A percentile compares a stretch with the other conserved stretches of the same genome.
Evolutionary conservation across 108 stramenopile genomes (phyloP).

Genomic region (Skeletonema costatum): DNA sequence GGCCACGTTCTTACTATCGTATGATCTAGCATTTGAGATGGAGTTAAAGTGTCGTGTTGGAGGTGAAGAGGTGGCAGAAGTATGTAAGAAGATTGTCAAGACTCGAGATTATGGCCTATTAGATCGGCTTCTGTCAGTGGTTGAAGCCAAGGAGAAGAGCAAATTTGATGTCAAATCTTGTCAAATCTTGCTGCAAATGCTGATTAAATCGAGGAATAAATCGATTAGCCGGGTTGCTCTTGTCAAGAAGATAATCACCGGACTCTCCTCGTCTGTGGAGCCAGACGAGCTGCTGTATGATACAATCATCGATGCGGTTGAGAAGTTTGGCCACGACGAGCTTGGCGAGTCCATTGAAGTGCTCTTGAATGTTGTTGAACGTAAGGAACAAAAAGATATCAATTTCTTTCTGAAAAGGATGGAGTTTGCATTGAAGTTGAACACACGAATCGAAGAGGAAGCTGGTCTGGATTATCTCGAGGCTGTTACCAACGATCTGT

Average conservation of each 20-base stretch:
- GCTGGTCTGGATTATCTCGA: no score
- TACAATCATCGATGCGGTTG: neutral
- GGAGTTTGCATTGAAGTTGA: slow-evolving; percentile 8
- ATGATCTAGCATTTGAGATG: neutral
- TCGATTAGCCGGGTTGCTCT: neutral
- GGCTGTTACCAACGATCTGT: no score
- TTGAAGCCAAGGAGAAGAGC: neutral
- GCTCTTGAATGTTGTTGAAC: neutral
- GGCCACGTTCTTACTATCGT: neutral
- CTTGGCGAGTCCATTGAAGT: neutral
- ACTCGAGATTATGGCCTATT: neutral
- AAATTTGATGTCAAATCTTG: neutral
- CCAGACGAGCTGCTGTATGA: neutral
- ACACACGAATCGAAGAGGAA: neutral
- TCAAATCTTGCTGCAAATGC: neutral
- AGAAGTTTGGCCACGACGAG: neutral
- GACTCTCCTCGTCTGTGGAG: neutral
- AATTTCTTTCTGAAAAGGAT: neutral
- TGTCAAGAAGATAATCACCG: slow-evolving; percentile 3
- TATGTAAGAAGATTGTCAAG: neutral
- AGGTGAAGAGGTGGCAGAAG: neutral
- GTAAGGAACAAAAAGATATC: neutral
- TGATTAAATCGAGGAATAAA: neutral
- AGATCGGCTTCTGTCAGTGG: slow-evolving; percentile 1
- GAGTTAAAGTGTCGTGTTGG: slow-evolving; percentile 4